Evolutionary conservation across 768 basidiomycete genomes (phyloP).

Genomic region (Cyathus striatus): DNA sequence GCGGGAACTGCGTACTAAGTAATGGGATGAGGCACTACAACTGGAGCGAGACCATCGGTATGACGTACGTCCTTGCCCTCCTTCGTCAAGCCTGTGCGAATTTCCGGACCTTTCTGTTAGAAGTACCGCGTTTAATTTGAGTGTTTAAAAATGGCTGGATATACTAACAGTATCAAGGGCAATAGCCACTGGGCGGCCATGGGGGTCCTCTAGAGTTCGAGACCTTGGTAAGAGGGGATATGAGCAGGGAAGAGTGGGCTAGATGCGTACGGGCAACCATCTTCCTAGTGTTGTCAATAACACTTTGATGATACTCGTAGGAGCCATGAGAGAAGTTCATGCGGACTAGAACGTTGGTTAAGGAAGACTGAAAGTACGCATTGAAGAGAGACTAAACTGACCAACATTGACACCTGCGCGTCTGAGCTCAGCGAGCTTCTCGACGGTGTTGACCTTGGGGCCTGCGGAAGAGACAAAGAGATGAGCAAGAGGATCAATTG

Average conservation of each 20-base stretch:
- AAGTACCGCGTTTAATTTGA: conserved; percentile 4
- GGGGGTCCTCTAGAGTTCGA: conserved; percentile 56
- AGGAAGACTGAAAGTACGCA: conserved; percentile 1
- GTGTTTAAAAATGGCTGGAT: conserved; percentile 6
- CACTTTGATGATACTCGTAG: conserved; percentile 98
- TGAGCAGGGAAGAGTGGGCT: conserved; percentile 2
- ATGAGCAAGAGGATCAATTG: conserved; percentile 3
- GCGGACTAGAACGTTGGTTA: conserved; percentile 58
- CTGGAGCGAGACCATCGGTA: conserved; percentile 9
- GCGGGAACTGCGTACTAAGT: conserved; percentile 76
- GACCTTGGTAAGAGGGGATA: conserved; percentile 5
- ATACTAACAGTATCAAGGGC: conserved; percentile 88
- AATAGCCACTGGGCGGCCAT: conserved; percentile 91
- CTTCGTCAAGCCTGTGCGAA: conserved; percentile 92
- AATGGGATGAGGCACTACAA: not conserved
- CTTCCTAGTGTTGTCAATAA: conserved; percentile 94
- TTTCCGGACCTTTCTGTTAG: conserved; percentile 95
- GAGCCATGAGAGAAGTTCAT: conserved; percentile 99
- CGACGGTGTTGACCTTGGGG: conserved; percentile 90
- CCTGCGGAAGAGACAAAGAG: conserved; percentile 40
- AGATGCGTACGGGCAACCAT: conserved; percentile 64
- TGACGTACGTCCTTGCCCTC: conserved; percentile 77
- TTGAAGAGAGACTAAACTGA: conserved; percentile 33
- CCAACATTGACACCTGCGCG: conserved; percentile 97
- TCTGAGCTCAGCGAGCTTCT: conserved; percentile 80